phyloP scores from a whole-genome alignment of 257 asterid genomes.

The Lycium ferocissimum region DNA sequence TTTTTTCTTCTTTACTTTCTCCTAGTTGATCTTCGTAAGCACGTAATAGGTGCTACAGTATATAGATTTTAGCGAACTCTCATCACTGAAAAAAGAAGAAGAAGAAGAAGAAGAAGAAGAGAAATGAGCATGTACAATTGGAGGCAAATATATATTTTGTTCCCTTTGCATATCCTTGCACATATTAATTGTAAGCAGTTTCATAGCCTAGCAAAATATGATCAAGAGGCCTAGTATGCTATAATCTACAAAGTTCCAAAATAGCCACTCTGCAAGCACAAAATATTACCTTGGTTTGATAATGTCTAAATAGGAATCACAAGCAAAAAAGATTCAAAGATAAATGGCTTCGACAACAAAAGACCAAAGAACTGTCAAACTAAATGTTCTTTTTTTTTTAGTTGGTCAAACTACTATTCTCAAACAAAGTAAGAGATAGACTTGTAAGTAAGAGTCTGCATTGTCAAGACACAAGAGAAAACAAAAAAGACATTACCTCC shows the following conservation, averaged over 20 bases:
- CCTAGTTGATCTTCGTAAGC: not conserved
- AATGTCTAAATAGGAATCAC: not conserved
- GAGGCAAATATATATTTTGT: not conserved
- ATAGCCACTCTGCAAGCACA: not conserved
- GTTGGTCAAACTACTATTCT: not conserved
- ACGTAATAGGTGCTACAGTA: not conserved
- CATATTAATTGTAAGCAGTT: not conserved
- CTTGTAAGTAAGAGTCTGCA: not conserved
- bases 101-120: not conserved
- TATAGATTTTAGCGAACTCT: not conserved
- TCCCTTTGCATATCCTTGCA: not conserved
- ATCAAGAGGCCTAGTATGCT: not conserved
- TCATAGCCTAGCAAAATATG: not conserved
- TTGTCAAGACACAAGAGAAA: not conserved
- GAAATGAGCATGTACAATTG: not conserved
- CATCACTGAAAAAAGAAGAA: not conserved
- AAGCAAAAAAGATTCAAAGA: not conserved
- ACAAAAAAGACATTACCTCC: conserved; percentile 60
- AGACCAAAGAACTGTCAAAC: not conserved
- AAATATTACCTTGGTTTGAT: not conserved
- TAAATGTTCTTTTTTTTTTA: not conserved
- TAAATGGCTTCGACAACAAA: not conserved
- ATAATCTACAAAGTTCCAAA: not conserved
- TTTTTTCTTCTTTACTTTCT: conserved; percentile 10
- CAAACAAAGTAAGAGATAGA: conserved; percentile 14